Evolutionary conservation across 805 yeast genomes (phyloP), one percentile per base, ranked within the genome.

Genomic region (Yarrowia keelungensis): DNA sequence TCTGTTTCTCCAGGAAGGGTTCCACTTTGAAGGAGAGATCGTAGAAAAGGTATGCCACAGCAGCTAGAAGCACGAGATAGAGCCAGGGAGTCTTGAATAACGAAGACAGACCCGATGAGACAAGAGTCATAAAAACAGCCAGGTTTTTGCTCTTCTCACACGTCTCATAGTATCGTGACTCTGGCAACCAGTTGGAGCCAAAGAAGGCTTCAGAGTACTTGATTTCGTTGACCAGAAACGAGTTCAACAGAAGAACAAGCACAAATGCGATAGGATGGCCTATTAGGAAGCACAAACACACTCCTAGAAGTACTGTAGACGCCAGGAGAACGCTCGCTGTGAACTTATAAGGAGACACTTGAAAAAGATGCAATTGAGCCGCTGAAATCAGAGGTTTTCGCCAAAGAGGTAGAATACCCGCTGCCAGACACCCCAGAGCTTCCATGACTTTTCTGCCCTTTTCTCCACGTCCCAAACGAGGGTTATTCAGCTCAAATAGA

Each of bases 141-240:
- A 36, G 3, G n/a, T 38, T 19, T n/a, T 36, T 51, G 43, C 58
- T 51, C 32, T 16, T 51, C 2, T 51, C 43, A 2, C 12, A 2
- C 11, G 11, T 14, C 9, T 51, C 58, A 12, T 36, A 51, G 43
- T 51, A 51, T n/a, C 14, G 8, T 11, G 42, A 36, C 8, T 51
- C 42, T 5, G 58, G 58, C 14, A 51, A n/a, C 58, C 58, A 51
- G 32, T 51, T 51, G 42, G 58, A 51, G n/a, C 43, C 58, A 38
- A 51, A 51, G 22, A 36, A 51, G 10, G 43, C 43, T 11, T 51
- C 58, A 11, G 58, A 36, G 26, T n/a, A 51, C 32, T 36, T 36
- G 58, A 51, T 36, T 51, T 51, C 58, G 58, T 51, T 51, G 43
- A 36, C 58, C 32, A 51, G 32, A 38, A 36, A 51, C n/a, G 58